phyloP scores from a whole-genome alignment of 2,329 filamentous ascomycete species.

The Diaporthe aspalathi region DNA sequence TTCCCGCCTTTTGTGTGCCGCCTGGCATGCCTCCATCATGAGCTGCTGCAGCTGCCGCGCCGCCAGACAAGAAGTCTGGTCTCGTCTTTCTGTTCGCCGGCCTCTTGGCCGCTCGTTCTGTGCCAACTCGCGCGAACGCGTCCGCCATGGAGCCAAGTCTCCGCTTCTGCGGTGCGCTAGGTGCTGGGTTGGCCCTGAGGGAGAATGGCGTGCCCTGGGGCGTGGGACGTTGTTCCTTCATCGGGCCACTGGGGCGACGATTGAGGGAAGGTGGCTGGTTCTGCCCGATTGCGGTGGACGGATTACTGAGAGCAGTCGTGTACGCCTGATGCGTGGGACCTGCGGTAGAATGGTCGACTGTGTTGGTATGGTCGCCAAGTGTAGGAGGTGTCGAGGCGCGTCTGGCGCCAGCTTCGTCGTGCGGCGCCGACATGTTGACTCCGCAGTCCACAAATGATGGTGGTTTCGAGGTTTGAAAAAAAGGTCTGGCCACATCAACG shows the following conservation, averaged over 20 bases:
- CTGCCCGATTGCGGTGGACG: too few species aligned
- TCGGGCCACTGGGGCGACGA: background rate
- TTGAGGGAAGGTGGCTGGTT: background rate
- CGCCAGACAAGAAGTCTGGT: background rate
- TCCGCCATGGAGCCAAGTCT: background rate
- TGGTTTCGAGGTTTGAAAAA: too few species aligned
- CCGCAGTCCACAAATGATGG: background rate
- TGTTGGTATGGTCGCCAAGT: background rate
- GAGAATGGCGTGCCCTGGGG: background rate
- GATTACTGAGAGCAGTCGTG: background rate
- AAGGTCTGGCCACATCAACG: background rate
- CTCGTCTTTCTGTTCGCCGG: too few species aligned
- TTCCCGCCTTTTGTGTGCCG: background rate
- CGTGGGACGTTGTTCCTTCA: background rate
- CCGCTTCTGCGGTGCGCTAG: background rate
- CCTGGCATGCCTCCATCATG: background rate
- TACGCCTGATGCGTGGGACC: background rate
- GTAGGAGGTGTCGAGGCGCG: background rate
- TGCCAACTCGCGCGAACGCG: too few species aligned
- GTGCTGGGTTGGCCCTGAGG: background rate
- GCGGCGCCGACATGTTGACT: background rate
- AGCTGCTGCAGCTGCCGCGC: too few species aligned
- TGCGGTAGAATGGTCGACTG: background rate
- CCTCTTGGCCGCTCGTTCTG: background rate
- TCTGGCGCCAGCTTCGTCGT: background rate